These are phyloP conservation scores for Ammopiptanthus mongolicus DNA, from an alignment of 306 rosid genomes.

Conservation along the genomic window DNA sequence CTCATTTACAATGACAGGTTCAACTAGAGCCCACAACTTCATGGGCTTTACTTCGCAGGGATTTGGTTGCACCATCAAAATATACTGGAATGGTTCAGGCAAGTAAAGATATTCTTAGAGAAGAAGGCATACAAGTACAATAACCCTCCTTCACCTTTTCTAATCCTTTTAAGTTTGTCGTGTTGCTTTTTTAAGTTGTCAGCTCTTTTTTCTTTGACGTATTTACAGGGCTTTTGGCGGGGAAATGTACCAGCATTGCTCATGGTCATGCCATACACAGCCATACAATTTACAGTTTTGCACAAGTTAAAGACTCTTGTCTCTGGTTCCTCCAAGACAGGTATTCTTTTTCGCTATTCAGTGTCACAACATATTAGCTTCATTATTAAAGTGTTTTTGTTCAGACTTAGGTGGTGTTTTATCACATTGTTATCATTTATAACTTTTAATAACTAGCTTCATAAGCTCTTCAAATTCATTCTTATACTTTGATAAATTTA, in stretches of 20 bases:
- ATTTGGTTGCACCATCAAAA: slow-evolving; percentile 55
- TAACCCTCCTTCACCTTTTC: not conserved
- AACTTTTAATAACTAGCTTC: not conserved
- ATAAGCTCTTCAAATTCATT: not conserved
- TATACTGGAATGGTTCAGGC: slow-evolving; percentile 95
- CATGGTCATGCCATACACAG: slow-evolving; percentile 98
- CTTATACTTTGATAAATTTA: not conserved
- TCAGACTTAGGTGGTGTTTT: slow-evolving; percentile 1
- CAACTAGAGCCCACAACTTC: slow-evolving; percentile 86
- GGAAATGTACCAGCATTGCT: slow-evolving; percentile 97
- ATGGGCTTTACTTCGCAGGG: slow-evolving; percentile 64
- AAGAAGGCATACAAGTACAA: slow-evolving; percentile 80
- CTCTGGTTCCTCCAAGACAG: slow-evolving; percentile 82
- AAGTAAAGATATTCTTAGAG: slow-evolving; percentile 77
- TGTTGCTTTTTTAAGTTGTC: not conserved
- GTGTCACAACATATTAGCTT: not conserved
- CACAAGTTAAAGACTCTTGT: slow-evolving; percentile 81
- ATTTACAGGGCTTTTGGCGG: slow-evolving; percentile 90
- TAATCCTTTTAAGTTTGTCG: not conserved
- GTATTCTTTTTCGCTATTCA: slow-evolving; percentile 29
- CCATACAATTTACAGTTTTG: slow-evolving; percentile 84
- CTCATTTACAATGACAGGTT: slow-evolving; percentile 61
- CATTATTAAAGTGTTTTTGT: not conserved
- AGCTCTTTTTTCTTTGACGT: not conserved
- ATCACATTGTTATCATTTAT: not conserved